A percentile compares a stretch with the other conserved stretches of the same genome.
phyloP scores from a whole-genome alignment of 805 yeast genomes.

The Metschnikowia anglica region DNA sequence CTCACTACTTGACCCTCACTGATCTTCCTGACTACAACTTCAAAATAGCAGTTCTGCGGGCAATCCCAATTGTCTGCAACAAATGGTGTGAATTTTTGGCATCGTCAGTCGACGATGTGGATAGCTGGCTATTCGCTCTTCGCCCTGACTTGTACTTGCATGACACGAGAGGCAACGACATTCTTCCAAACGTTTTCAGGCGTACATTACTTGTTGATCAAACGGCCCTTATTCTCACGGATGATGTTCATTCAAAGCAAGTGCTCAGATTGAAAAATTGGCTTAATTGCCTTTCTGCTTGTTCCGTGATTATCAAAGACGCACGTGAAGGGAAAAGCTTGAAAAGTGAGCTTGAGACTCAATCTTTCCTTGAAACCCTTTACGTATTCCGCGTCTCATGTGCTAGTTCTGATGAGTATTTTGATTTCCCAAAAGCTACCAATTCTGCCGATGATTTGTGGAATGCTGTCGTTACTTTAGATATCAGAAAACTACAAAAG shows the following conservation, averaged over 20 bases:
- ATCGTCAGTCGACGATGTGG: slow-evolving; percentile 15
- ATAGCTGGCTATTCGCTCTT: slow-evolving; percentile 24
- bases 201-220: slow-evolving; percentile 17
- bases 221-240: slow-evolving; percentile 9
- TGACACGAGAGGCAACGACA: slow-evolving; percentile 8
- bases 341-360: neutral
- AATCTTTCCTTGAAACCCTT: neutral
- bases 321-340: neutral
- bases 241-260: slow-evolving; percentile 7
- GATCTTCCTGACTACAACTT: slow-evolving; percentile 17
- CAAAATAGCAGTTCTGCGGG: slow-evolving; percentile 29
- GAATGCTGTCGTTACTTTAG: slow-evolving; percentile 12
- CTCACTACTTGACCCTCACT: slow-evolving; percentile 24
- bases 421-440: neutral
- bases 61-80: slow-evolving; percentile 28
- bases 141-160: slow-evolving; percentile 21
- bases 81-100: slow-evolving; percentile 25
- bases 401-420: neutral
- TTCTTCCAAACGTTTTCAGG: slow-evolving; percentile 18
- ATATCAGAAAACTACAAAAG: slow-evolving; percentile 1
- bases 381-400: neutral
- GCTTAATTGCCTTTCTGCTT: slow-evolving; percentile 18
- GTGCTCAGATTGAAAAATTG: slow-evolving; percentile 13
- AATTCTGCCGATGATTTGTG: slow-evolving; percentile 14
- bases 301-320: neutral